phyloP scores from a whole-genome alignment of 805 yeast genomes.

The Candida bentonensis region DNA sequence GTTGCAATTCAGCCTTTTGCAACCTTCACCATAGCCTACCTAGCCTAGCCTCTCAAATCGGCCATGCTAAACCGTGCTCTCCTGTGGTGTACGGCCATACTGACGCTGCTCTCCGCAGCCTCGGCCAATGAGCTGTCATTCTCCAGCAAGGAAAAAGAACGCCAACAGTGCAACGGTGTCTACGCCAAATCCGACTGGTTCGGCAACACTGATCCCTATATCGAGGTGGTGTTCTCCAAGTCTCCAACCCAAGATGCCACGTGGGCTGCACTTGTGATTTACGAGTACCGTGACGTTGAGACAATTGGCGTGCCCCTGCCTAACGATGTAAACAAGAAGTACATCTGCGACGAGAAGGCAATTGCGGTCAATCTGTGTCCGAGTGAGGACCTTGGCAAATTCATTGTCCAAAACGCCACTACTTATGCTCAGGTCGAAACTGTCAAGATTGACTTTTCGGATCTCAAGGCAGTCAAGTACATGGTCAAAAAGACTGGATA shows the following conservation, averaged over 20 bases:
- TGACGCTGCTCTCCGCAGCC: neutral
- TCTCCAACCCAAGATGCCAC: conserved; percentile 22
- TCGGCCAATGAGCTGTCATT: neutral
- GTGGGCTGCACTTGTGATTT: conserved; percentile 53
- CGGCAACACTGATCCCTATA: conserved; percentile 40
- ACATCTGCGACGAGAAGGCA: conserved; percentile 64
- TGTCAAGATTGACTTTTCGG: conserved; percentile 38
- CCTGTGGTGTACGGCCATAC: neutral
- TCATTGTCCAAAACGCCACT: conserved; percentile 37
- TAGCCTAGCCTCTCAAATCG: too few species aligned
- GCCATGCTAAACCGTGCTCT: neutral
- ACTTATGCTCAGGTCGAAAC: conserved; percentile 42
- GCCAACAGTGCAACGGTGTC: conserved; percentile 76
- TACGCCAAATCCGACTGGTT: conserved; percentile 70
- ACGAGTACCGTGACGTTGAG: conserved; percentile 68
- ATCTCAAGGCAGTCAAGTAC: conserved; percentile 49
- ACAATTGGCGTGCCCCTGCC: conserved; percentile 42
- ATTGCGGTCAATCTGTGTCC: conserved; percentile 44
- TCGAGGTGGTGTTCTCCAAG: conserved; percentile 24
- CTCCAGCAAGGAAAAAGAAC: conserved; percentile 24
- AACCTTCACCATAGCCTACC: too few species aligned
- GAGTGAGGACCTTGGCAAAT: conserved; percentile 40
- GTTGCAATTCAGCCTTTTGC: too few species aligned
- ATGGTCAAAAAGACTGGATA: conserved; percentile 67
- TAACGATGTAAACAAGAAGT: conserved; percentile 33